Percentiles rank a stretch among this genome's conserved stretches.
Conservation (phyloP, 1,284 basidiomycete genomes). For the Peniophora sp. region DNA sequence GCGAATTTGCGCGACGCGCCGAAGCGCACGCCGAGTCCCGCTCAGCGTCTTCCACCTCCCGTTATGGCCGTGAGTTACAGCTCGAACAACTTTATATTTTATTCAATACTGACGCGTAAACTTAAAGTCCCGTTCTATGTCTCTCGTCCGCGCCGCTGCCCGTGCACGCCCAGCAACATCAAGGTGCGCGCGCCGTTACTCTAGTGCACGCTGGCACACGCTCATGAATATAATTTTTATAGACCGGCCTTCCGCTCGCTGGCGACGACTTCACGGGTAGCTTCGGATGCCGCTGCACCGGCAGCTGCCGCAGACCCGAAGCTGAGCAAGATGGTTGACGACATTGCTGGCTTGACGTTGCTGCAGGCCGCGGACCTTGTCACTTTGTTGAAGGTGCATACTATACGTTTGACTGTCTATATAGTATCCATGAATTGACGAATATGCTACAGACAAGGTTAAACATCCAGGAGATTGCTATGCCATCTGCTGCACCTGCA, state of each 20-base stretch:
- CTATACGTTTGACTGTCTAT: too few species aligned
- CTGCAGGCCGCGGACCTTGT: conserved; percentile 98
- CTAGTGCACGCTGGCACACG: neutral
- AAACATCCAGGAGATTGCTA: conserved; percentile 97
- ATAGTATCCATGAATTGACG: too few species aligned
- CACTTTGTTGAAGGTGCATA: conserved; percentile 76
- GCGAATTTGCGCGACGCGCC: too few species aligned
- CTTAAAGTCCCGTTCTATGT: conserved; percentile 38
- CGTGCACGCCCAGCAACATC: conserved; percentile 26
- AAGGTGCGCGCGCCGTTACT: conserved; percentile 3
- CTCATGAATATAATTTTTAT: neutral
- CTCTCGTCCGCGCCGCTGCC: conserved; percentile 36
- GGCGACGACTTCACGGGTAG: conserved; percentile 33
- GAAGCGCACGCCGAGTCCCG: conserved; percentile 2
- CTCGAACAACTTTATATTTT: neutral
- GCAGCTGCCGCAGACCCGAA: conserved; percentile 50
- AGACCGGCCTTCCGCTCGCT: conserved; percentile 18
- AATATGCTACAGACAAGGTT: conserved; percentile 65
- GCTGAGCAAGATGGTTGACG: conserved; percentile 84
- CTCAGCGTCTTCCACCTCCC: conserved; percentile 8
- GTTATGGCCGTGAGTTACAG: conserved; percentile 22
- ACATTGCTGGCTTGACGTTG: conserved; percentile 86
- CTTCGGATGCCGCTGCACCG: conserved; percentile 33
- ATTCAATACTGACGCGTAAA: neutral
- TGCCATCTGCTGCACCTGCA: conserved; percentile 74